Base-by-base conservation (phyloP, 148 eudicot species). In the Amaranthus cruentus region DNA sequence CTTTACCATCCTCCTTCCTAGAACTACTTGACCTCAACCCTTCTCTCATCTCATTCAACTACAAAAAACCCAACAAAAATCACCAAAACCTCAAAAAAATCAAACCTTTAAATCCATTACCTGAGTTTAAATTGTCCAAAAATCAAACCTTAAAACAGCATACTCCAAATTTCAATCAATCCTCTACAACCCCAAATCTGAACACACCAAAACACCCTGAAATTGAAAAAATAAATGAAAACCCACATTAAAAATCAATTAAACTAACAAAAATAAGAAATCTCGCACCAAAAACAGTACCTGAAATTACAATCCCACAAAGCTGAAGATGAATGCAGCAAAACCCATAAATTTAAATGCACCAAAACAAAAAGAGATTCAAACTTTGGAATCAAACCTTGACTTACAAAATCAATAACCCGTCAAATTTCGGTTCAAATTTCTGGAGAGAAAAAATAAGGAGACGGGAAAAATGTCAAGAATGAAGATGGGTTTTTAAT, bases 21-120 rank as follows among this genome's bases (percentile, higher is more conserved):
- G 59, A 64, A 64, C 70, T 78, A 76, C 78, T 68, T 21, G 91
- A 87, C 79, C 87, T 83, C 72, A 81, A 68, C 21, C 87, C 86
- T 79, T 81, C 84, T 54, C 80, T 81, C 81, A 81, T 87, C 74
- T 81, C 81, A 67, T 66, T 72, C 77, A 75, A 83, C 42, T 44
- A 66, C 53, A 70, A 47, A 76, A 65, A 73, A 69, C 21, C 71
- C 76, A 55, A 52, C 44, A 68, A 54, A 28, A 62, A 73, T 7
- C 9, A 9, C 62, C 69, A 64, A 49, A 21, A 69, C 63, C 68
- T 9, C 52, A 9, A 71, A 82, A 73, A 56, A 49, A 18, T 50
- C 70, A 62, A 72, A 2, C 54, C 73, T 64, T 60, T 61, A 67
- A 78, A 47, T 44, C 62, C 69, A 72, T 54, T 4, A 67, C 14